Evolutionary conservation across 2,329 filamentous ascomycete species (phyloP).

Genomic region (Emergomyces pasteurianus): DNA sequence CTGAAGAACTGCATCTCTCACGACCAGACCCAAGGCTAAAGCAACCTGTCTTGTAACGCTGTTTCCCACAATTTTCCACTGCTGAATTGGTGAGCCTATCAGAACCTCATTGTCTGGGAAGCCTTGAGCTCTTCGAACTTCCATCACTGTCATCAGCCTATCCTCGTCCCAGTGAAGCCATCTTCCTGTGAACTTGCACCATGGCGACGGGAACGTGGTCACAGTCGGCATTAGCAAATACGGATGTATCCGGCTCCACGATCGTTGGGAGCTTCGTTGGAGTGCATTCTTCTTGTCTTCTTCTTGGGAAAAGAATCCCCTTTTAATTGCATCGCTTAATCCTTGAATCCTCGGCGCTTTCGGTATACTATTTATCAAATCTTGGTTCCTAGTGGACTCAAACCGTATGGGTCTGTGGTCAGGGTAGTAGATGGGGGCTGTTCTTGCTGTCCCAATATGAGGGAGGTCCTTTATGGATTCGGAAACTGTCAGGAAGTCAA

Average conservation of each 20-base stretch:
- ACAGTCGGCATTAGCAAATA: slow-evolving; percentile 50
- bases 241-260: slow-evolving; percentile 24
- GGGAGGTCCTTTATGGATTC: slow-evolving; percentile 52
- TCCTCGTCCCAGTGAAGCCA: slow-evolving; percentile 55
- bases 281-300: not conserved
- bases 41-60: slow-evolving; percentile 60
- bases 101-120: slow-evolving; percentile 60
- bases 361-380: slow-evolving; percentile 48
- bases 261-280: not conserved
- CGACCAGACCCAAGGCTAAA: slow-evolving; percentile 50
- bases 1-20: slow-evolving; percentile 46
- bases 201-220: slow-evolving; percentile 40
- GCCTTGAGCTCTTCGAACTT: slow-evolving; percentile 57
- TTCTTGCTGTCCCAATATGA: slow-evolving; percentile 47
- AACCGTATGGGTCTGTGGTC: slow-evolving; percentile 50
- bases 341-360: slow-evolving; percentile 29
- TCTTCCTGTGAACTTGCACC: slow-evolving; percentile 45
- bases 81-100: slow-evolving; percentile 43
- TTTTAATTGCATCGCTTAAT: slow-evolving; percentile 9
- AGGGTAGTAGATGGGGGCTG: slow-evolving; percentile 51
- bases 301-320: slow-evolving; percentile 12
- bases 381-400: slow-evolving; percentile 29
- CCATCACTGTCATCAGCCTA: slow-evolving; percentile 51
- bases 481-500: slow-evolving; percentile 43
- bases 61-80: slow-evolving; percentile 62